These are phyloP conservation scores for Gnomoniopsis smithogilvyi DNA, from an alignment of 2,329 filamentous ascomycete species.

Conservation along the genomic window DNA sequence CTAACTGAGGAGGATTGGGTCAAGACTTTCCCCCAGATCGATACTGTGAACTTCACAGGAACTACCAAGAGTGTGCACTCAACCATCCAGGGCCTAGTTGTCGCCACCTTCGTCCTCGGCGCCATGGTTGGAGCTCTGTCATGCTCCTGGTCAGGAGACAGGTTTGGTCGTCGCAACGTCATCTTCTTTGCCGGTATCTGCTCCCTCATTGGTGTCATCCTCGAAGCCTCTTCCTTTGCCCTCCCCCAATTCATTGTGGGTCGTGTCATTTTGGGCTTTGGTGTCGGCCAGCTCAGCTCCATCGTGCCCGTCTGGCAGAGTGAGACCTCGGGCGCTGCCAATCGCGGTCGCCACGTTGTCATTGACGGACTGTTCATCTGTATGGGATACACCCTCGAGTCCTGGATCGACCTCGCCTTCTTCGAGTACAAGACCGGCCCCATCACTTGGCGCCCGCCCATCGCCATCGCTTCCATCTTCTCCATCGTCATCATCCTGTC, in stretches of 20 bases:
- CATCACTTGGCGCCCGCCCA: slow-evolving; percentile 19
- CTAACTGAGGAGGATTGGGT: slow-evolving; percentile 31
- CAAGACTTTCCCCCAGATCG: slow-evolving; percentile 44
- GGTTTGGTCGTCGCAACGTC: slow-evolving; percentile 46
- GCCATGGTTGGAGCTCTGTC: slow-evolving; percentile 22
- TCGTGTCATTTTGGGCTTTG: slow-evolving; percentile 48
- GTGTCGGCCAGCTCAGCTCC: slow-evolving; percentile 43
- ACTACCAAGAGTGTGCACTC: slow-evolving; percentile 37
- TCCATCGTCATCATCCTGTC: slow-evolving; percentile 10
- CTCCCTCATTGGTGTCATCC: slow-evolving; percentile 45
- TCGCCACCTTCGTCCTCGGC: slow-evolving; percentile 23
- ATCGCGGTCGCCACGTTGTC: slow-evolving; percentile 23
- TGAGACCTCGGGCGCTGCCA: slow-evolving; percentile 21
- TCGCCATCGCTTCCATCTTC: slow-evolving; percentile 17
- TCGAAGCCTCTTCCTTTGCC: slow-evolving; percentile 43
- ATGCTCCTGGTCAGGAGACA: slow-evolving; percentile 36
- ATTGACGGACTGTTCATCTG: slow-evolving; percentile 21
- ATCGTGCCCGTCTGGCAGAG: slow-evolving; percentile 33
- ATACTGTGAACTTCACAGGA: slow-evolving; percentile 41
- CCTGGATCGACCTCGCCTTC: slow-evolving; percentile 20
- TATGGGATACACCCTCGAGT: slow-evolving; percentile 18
- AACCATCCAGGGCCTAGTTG: slow-evolving; percentile 24
- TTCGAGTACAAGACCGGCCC: slow-evolving; percentile 18
- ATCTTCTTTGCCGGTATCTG: slow-evolving; percentile 46
- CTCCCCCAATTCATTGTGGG: slow-evolving; percentile 48